Evolutionary conservation across 441 rosid genomes (phyloP).

Genomic region (Codiaeum variegatum): DNA sequence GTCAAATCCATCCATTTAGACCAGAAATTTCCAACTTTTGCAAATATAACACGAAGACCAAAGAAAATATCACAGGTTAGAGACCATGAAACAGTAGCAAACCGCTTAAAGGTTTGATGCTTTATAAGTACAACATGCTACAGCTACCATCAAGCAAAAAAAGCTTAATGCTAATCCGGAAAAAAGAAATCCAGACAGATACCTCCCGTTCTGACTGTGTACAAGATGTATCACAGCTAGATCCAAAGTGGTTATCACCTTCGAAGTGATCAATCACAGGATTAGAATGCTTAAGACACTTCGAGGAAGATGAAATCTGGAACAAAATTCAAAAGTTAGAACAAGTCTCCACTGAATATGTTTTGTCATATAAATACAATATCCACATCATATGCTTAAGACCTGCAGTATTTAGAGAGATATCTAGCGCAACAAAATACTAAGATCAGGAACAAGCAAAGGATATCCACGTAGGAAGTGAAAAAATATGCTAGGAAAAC

Average conservation of each 20-base stretch:
- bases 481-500: neutral
- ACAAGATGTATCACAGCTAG: constrained; percentile 38
- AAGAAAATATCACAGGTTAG: neutral
- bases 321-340: neutral
- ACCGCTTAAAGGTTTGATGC: neutral
- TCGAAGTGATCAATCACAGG: constrained; percentile 28
- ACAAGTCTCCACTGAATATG: neutral
- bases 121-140: neutral
- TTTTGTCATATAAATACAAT: neutral
- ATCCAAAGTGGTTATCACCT: constrained; percentile 32
- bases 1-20: neutral
- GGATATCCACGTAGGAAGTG: neutral
- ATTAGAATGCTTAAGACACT: constrained; percentile 22
- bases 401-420: neutral
- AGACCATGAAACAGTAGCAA: neutral
- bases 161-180: constrained; percentile 1
- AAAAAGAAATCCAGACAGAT: constrained; percentile 10
- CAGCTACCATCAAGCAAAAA: neutral
- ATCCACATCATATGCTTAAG: neutral
- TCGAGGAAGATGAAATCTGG: constrained; percentile 28
- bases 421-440: neutral
- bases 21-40: neutral
- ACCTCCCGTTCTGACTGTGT: constrained; percentile 45
- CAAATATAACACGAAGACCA: neutral
- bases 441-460: neutral